A percentile compares a stretch with the other conserved stretches of the same genome.
Conservation (phyloP, 1,284 basidiomycete species). For the Rhizopogon parksii region DNA sequence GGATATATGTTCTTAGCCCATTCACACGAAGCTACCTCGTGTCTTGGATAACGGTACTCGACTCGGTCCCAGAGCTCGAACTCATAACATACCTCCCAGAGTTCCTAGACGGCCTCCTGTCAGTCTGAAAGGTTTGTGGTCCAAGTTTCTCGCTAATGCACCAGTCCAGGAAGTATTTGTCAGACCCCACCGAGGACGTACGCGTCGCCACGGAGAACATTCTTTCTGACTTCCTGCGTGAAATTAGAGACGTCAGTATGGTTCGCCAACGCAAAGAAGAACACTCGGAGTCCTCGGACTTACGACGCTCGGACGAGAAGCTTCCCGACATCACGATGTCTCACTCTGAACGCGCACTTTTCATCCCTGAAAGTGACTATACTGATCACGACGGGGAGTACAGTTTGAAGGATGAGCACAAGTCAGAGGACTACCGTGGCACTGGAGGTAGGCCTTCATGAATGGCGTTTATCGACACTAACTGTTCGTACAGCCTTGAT, state of each 20-base stretch:
- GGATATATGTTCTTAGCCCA: constrained; percentile 93
- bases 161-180: constrained; percentile 77
- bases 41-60: constrained; percentile 93
- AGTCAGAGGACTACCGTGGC: constrained; percentile 51
- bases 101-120: constrained; percentile 92
- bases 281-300: constrained; percentile 36
- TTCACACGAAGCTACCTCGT: constrained; percentile 96
- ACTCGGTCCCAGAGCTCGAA: constrained; percentile 95
- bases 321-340: constrained; percentile 44
- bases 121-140: constrained; percentile 27
- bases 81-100: constrained; percentile 91
- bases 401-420: constrained; percentile 36
- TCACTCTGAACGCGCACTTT: constrained; percentile 42
- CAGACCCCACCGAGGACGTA: constrained; percentile 93
- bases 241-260: constrained; percentile 81
- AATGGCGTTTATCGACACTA: constrained; percentile 19
- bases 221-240: constrained; percentile 87
- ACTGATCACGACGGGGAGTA: constrained; percentile 38
- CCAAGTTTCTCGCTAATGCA: constrained; percentile 8
- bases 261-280: constrained; percentile 62
- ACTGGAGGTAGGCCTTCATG: constrained; percentile 47
- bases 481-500: constrained; percentile 58
- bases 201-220: constrained; percentile 88
- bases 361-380: constrained; percentile 49
- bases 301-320: constrained; percentile 38